Percentiles rank a stretch among this genome's conserved stretches.
Conservation (phyloP, 2,329 filamentous ascomycete genomes). For the Xylaria sp. region DNA sequence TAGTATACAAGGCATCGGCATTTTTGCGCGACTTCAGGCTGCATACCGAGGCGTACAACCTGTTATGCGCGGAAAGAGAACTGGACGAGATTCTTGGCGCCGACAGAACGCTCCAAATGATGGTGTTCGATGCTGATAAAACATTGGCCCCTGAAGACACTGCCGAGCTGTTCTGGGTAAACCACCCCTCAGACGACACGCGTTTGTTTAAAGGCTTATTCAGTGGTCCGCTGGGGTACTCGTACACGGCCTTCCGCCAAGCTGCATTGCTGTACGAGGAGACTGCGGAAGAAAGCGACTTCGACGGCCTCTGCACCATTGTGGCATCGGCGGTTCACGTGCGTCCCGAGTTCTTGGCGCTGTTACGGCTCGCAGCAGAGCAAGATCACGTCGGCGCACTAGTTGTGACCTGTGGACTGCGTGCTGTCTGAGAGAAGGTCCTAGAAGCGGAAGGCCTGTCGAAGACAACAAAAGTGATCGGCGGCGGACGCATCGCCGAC, state of each 20-base stretch:
- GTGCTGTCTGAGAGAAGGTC: constrained; percentile 65
- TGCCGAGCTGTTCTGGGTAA: constrained; percentile 61
- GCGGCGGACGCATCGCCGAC: constrained; percentile 59
- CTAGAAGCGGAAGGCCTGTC: constrained; percentile 57
- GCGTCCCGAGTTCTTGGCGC: constrained; percentile 58
- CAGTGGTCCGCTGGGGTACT: constrained; percentile 58
- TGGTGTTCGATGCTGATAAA: constrained; percentile 68
- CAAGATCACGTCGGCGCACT: constrained; percentile 57
- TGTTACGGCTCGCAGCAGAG: constrained; percentile 53
- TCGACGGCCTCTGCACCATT: constrained; percentile 57
- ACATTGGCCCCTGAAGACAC: constrained; percentile 65
- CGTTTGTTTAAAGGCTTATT: constrained; percentile 60
- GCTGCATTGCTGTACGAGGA: constrained; percentile 65
- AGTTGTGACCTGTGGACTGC: constrained; percentile 66
- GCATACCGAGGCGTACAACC: constrained; percentile 56
- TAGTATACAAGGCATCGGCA: constrained; percentile 29
- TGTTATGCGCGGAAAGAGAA: constrained; percentile 42
- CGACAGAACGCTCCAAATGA: constrained; percentile 50
- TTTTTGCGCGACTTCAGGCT: constrained; percentile 53
- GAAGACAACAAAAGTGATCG: constrained; percentile 61
- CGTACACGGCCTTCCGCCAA: constrained; percentile 66
- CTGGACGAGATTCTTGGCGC: constrained; percentile 51
- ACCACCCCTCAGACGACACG: background rate
- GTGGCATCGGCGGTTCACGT: constrained; percentile 57
- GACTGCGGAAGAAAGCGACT: constrained; percentile 49